Evolutionary conservation across 139 green algal genomes (phyloP), one percentile per base, ranked within the genome.

Genomic region (Penium margaritaceum): DNA sequence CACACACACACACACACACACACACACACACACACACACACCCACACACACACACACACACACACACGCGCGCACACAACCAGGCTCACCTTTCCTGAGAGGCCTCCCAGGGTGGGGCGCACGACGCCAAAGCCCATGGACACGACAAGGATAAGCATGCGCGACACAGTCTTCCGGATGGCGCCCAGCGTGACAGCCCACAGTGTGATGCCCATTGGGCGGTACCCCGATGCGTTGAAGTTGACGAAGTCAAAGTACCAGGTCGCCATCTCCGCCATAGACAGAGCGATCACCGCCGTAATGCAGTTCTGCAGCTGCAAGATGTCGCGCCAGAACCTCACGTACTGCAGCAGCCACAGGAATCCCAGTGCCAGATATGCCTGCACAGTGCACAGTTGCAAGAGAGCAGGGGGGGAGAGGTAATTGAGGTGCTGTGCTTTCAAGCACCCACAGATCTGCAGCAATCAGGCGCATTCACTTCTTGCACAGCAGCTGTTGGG

Each of bases 201-300:
- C 24, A 91, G 34, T 0, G 87, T 91, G 43, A 71, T 80, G 39
- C 75, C 36, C 24, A 78, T 63, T 3, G 87, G 87, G 15, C 87
- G 80, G 30, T 72, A 77, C n/a, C 86, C 86, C 14, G 81, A 84
- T 2, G 60, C 36, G 74, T 91, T 91, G 85, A 91, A 91, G 65
- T 89, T 88, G 55, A 81, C 80, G 64, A 84, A 91, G 76, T 91
- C 87, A 64, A 88, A 87, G 71, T 90, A 89, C 87, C 87, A 91
- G 27, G 83, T 78, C 21, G 62, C 67, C 77, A 85, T 87, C 66
- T 91, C 87, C 43, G 84, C 65, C 85, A 89, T 86, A 60, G 76
- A 70, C 44, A 90, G 70, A 12, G 58, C 51, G 24, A 91, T 69
- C 17, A 90, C 84, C 0, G 46, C 82, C 3, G 79, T 86, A 66